Conservation (phyloP, 352 stramenopile genomes). For the Pythium scleroteichum region DNA sequence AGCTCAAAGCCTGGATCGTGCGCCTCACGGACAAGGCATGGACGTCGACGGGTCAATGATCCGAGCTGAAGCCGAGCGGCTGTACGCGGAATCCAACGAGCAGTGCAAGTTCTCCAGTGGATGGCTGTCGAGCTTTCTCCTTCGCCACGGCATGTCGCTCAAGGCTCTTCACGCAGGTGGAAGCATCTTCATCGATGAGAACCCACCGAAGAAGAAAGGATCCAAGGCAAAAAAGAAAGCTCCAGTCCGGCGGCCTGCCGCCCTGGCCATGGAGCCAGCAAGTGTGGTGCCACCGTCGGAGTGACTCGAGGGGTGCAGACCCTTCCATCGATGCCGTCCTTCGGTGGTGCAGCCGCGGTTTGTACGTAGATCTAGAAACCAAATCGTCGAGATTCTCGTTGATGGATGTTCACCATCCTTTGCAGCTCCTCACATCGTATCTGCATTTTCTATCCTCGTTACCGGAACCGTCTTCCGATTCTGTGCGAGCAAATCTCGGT, state of each 20-base stretch:
- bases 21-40: neutral
- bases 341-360: too few species aligned
- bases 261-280: too few species aligned
- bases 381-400: too few species aligned
- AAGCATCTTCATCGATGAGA: neutral
- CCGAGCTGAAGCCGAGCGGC: neutral
- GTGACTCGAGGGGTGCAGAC: too few species aligned
- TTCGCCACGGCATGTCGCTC: slow-evolving; percentile 6
- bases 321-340: too few species aligned
- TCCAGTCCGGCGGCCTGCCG: neutral
- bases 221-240: neutral
- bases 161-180: neutral
- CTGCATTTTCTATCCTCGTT: too few species aligned
- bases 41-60: slow-evolving; percentile 9
- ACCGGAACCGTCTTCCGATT: too few species aligned
- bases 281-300: too few species aligned
- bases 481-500: too few species aligned
- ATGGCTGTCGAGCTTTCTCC: slow-evolving; percentile 6
- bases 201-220: neutral
- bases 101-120: neutral
- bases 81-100: neutral
- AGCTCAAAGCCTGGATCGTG: slow-evolving; percentile 6
- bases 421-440: too few species aligned
- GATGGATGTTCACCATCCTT: too few species aligned
- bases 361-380: too few species aligned